Evolutionary conservation across 2,329 filamentous ascomycete genomes (phyloP).

Genomic region (Coniochaeta sp.): DNA sequence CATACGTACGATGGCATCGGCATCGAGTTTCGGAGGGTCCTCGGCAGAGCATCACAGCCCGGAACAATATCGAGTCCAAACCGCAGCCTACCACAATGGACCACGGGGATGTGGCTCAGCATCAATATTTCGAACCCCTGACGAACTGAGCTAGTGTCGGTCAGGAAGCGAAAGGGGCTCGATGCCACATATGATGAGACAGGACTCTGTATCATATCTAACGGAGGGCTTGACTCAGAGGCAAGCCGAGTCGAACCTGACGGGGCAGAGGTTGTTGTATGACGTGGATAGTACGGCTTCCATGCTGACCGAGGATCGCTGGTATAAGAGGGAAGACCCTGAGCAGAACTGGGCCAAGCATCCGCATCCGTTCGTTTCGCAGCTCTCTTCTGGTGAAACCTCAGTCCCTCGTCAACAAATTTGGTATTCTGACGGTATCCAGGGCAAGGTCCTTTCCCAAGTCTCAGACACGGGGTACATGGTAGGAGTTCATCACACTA

Average conservation of each 20-base stretch:
- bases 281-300: not conserved
- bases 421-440: not conserved
- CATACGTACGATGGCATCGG: conserved; percentile 1
- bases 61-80: not conserved
- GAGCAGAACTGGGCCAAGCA: not conserved
- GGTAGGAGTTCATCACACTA: conserved; percentile 1
- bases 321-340: not conserved
- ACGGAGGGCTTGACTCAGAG: not conserved
- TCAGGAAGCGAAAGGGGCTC: not conserved
- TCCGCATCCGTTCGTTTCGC: too few relatives aligned
- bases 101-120: not conserved
- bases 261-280: not conserved
- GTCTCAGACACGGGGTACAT: conserved; percentile 1
- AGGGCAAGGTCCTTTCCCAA: conserved; percentile 1
- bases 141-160: not conserved
- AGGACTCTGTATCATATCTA: not conserved
- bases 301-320: not conserved
- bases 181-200: not conserved
- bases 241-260: not conserved
- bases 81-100: conserved; percentile 1
- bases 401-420: not conserved
- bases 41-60: not conserved
- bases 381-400: not conserved
- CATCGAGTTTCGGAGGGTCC: not conserved
- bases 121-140: not conserved